Evolutionary conservation across 306 rosid genomes (phyloP).

Genomic region (Carpinus viminea): DNA sequence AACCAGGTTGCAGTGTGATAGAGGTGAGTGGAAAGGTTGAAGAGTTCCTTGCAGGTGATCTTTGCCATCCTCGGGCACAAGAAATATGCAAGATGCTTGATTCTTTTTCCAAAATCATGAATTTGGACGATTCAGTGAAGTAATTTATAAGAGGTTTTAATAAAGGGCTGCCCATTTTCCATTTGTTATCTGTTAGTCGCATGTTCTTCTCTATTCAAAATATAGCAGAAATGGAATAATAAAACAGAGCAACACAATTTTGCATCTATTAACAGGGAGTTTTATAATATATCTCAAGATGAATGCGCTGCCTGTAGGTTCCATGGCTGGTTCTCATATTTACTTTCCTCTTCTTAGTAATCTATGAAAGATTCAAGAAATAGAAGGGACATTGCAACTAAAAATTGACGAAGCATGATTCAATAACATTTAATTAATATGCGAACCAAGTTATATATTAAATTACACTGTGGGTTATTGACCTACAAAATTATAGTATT

Average conservation of each 20-base stretch:
- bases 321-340: background rate
- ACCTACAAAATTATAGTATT: constrained; percentile 41
- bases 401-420: constrained; percentile 19
- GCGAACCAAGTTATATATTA: constrained; percentile 36
- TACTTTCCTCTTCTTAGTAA: background rate
- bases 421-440: constrained; percentile 24
- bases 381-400: background rate
- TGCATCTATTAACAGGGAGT: background rate
- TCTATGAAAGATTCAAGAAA: constrained; percentile 7
- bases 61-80: constrained; percentile 64
- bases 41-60: constrained; percentile 79
- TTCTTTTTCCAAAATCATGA: constrained; percentile 33
- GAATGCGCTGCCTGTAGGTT: background rate
- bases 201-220: background rate
- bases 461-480: constrained; percentile 33
- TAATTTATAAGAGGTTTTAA: background rate
- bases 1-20: constrained; percentile 80
- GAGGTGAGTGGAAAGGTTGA: constrained; percentile 68
- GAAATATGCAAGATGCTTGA: constrained; percentile 60
- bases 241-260: background rate
- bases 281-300: background rate
- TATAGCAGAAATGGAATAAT: background rate
- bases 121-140: constrained; percentile 3
- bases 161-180: background rate
- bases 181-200: background rate